A percentile compares a stretch with the other conserved stretches of the same genome.
phyloP scores from a whole-genome alignment of 2,329 filamentous ascomycete genomes.

The Didymella pinodella region DNA sequence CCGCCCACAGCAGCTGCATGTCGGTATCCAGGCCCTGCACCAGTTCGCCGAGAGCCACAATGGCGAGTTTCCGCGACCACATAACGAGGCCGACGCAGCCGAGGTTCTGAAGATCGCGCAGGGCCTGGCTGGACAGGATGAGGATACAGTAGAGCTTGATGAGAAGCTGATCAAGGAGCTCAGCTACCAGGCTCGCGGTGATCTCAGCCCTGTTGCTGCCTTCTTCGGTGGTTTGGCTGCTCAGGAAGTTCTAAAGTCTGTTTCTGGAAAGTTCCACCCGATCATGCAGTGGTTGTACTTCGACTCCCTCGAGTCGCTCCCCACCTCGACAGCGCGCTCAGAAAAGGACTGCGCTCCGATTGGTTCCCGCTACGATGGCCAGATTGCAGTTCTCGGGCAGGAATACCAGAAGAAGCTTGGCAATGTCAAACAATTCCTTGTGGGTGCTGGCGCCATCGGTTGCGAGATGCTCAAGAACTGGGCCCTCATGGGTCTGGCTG shows the following conservation, averaged over 20 bases:
- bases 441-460: slow-evolving; percentile 95
- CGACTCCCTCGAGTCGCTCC: slow-evolving; percentile 95
- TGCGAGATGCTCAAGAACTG: slow-evolving; percentile 99
- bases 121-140: slow-evolving; percentile 69
- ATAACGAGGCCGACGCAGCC: slow-evolving; percentile 83
- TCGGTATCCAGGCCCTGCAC: slow-evolving; percentile 92
- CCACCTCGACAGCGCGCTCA: slow-evolving; percentile 74
- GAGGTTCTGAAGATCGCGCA: slow-evolving; percentile 80
- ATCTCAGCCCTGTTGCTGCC: slow-evolving; percentile 89
- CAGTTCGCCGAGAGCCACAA: slow-evolving; percentile 77
- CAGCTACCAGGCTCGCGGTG: slow-evolving; percentile 91
- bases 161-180: slow-evolving; percentile 93
- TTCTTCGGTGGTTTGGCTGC: slow-evolving; percentile 94
- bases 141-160: slow-evolving; percentile 82
- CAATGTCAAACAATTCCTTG: slow-evolving; percentile 90
- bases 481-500: slow-evolving; percentile 96
- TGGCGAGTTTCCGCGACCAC: slow-evolving; percentile 78
- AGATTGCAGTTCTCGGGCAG: slow-evolving; percentile 93
- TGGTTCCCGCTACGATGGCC: slow-evolving; percentile 90
- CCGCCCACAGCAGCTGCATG: slow-evolving; percentile 87
- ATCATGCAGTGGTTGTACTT: slow-evolving; percentile 97
- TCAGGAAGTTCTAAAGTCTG: slow-evolving; percentile 94
- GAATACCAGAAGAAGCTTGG: slow-evolving; percentile 94
- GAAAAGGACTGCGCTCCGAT: slow-evolving; percentile 88
- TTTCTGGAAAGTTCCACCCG: slow-evolving; percentile 98